Conservation (phyloP, 202 grass and related monocot genomes). For the Eragrostis tef region DNA sequence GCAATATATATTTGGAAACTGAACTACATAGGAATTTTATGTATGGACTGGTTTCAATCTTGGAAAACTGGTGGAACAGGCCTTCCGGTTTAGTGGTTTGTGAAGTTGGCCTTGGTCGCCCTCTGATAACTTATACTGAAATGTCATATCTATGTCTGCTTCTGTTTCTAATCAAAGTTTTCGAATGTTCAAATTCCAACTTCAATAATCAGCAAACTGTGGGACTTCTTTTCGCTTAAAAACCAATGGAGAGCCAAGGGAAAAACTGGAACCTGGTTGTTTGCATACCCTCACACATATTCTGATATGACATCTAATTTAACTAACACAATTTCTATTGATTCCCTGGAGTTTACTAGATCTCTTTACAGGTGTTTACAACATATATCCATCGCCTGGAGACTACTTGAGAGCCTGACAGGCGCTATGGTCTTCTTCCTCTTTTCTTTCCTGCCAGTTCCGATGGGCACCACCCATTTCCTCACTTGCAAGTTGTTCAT, state of each 20-base stretch:
- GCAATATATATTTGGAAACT: too few relatives aligned
- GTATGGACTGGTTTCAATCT: neutral
- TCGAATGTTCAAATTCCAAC: neutral
- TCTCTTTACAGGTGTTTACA: neutral
- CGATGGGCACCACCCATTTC: neutral
- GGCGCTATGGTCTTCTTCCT: conserved; percentile 6
- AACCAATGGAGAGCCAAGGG: neutral
- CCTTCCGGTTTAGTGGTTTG: neutral
- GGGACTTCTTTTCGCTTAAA: neutral
- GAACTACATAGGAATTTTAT: neutral
- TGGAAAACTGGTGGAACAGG: neutral
- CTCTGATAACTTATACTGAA: neutral
- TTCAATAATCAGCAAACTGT: neutral
- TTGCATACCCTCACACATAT: neutral
- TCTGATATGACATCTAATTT: conserved; percentile 8
- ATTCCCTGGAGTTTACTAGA: neutral
- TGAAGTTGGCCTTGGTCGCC: neutral
- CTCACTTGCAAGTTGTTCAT: conserved; percentile 12
- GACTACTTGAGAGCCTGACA: neutral
- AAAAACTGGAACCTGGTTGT: neutral
- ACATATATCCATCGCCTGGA: neutral
- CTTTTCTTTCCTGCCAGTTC: neutral
- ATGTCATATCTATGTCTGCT: neutral
- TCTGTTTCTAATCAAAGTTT: neutral
- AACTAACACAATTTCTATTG: neutral